A percentile compares a stretch with the other conserved stretches of the same genome.
Conservation (phyloP, 352 stramenopile genomes). For the Saprolegnia parasitica region DNA sequence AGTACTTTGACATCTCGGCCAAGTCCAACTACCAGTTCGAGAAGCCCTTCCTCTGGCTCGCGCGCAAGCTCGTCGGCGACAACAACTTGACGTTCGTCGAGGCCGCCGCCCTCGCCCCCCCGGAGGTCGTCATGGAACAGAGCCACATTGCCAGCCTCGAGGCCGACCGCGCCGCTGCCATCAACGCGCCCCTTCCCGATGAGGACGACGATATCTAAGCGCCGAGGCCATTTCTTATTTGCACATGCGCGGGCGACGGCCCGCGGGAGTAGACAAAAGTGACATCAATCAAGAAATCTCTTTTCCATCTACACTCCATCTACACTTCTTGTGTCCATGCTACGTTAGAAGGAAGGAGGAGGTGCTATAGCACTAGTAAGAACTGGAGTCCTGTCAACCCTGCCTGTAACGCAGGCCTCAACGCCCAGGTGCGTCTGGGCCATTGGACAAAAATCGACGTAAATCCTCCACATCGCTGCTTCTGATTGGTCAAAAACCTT, state of each 20-base stretch:
- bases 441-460: background rate
- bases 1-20: constrained; percentile 99
- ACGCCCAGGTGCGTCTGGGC: too few relatives aligned
- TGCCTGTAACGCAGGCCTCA: too few relatives aligned
- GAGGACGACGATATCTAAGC: constrained; percentile 96
- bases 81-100: constrained; percentile 99
- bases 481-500: background rate
- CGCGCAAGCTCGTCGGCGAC: constrained; percentile 97
- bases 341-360: too few relatives aligned
- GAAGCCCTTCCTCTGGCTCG: constrained; percentile 99
- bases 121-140: constrained; percentile 95
- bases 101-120: constrained; percentile 92
- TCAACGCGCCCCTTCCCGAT: constrained; percentile 92
- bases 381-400: too few relatives aligned
- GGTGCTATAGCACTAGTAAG: too few relatives aligned
- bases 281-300: background rate
- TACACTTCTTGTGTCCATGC: too few relatives aligned
- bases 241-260: background rate
- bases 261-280: background rate
- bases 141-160: constrained; percentile 91
- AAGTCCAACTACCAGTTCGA: constrained; percentile 99
- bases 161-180: constrained; percentile 87
- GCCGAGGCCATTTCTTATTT: background rate
- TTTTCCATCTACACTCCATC: too few relatives aligned
- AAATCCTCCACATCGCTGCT: background rate